These are phyloP conservation scores for Isatis tinctoria DNA, from an alignment of 345 rosid species.

Conservation along the genomic window DNA sequence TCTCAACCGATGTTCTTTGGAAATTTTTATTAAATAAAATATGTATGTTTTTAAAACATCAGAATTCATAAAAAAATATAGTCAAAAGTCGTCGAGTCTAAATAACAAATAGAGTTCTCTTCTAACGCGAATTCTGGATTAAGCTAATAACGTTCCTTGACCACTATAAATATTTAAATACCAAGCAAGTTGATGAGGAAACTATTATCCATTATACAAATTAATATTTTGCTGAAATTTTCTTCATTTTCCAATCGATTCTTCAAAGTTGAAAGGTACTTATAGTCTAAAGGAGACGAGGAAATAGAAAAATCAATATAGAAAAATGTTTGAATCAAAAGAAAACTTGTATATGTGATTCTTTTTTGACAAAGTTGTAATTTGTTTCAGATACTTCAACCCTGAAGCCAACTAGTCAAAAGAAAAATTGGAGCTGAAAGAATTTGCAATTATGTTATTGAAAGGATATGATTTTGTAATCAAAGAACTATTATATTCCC, in stretches of 20 bases:
- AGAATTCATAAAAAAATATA: too few relatives aligned
- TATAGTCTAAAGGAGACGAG: neutral
- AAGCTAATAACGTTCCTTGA: neutral
- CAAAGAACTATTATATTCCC: too few relatives aligned
- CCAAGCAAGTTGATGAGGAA: neutral
- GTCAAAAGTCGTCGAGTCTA: neutral
- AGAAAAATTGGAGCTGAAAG: neutral
- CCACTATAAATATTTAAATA: neutral
- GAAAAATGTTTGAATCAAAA: neutral
- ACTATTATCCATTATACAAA: neutral
- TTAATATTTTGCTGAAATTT: neutral
- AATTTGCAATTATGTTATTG: neutral
- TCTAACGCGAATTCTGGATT: neutral
- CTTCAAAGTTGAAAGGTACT: neutral
- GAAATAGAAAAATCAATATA: neutral
- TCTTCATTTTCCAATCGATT: neutral
- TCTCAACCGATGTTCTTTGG: too few relatives aligned
- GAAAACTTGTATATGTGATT: neutral
- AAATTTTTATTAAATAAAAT: too few relatives aligned
- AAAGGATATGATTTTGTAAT: neutral
- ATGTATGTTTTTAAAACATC: too few relatives aligned
- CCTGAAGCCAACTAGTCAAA: neutral
- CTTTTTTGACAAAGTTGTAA: neutral
- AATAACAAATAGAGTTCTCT: neutral
- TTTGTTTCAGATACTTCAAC: neutral